phyloP scores from a whole-genome alignment of 129 eudicot genomes.

The Scalesia atractyloides region DNA sequence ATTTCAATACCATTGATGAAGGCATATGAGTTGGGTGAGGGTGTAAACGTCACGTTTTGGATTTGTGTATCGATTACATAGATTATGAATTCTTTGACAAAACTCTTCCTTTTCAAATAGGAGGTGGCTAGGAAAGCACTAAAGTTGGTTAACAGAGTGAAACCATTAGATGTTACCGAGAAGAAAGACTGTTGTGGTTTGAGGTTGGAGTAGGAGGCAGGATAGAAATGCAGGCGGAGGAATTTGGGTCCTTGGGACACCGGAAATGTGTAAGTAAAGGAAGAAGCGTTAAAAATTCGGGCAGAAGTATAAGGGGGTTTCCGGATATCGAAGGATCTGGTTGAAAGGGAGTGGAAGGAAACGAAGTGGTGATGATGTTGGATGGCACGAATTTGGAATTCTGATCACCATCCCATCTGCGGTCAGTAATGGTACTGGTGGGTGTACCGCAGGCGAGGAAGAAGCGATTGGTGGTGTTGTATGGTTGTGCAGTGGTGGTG shows the following conservation, averaged over 20 bases:
- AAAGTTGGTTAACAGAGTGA: constrained; percentile 54
- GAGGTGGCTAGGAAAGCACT: constrained; percentile 42
- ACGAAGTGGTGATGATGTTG: constrained; percentile 7
- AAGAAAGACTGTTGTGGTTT: constrained; percentile 23
- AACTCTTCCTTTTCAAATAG: constrained; percentile 32
- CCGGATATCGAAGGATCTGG: neutral
- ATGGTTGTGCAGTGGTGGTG: constrained; percentile 16
- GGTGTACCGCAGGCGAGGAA: constrained; percentile 37
- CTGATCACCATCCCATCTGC: constrained; percentile 33
- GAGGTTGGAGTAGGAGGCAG: constrained; percentile 22
- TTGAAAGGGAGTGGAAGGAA: neutral
- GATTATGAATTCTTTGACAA: constrained; percentile 44
- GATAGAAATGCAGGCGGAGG: constrained; percentile 63
- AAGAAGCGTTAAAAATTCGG: constrained; percentile 34
- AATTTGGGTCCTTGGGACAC: constrained; percentile 44
- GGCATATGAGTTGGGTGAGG: constrained; percentile 46
- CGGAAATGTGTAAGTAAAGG: constrained; percentile 44
- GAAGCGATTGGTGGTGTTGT: constrained; percentile 24
- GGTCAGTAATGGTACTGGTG: neutral
- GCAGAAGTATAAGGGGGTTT: constrained; percentile 33
- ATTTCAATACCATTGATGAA: constrained; percentile 66
- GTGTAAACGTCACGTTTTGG: constrained; percentile 42
- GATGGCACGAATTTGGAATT: constrained; percentile 19
- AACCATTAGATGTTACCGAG: constrained; percentile 35
- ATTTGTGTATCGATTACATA: constrained; percentile 14